These are phyloP conservation scores for Puccinia triticina DNA, from an alignment of 1,284 basidiomycete genomes.

Conservation along the genomic window DNA sequence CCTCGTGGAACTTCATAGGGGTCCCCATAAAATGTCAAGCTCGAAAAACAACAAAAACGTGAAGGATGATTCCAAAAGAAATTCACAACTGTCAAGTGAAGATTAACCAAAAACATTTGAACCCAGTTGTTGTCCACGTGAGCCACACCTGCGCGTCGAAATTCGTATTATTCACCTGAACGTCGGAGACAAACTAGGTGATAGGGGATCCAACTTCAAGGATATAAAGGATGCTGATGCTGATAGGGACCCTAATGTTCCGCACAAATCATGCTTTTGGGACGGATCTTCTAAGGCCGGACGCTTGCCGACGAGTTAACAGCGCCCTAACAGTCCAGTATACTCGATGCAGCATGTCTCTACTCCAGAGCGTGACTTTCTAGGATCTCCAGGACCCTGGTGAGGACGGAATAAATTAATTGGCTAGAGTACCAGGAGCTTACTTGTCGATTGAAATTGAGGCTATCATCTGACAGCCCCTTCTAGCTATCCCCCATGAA, in stretches of 20 bases:
- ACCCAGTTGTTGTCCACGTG: not conserved
- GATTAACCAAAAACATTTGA: too few species aligned
- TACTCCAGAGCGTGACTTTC: not conserved
- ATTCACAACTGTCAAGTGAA: too few species aligned
- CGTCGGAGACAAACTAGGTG: too few species aligned
- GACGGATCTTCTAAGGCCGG: not conserved
- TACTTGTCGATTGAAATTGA: not conserved
- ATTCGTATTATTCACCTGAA: not conserved
- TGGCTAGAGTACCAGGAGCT: too few species aligned
- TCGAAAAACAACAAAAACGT: too few species aligned
- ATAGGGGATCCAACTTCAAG: too few species aligned
- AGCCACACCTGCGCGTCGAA: not conserved
- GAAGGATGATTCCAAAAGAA: too few species aligned
- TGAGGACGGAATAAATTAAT: not conserved
- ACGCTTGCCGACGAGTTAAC: not conserved
- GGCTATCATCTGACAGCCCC: not conserved
- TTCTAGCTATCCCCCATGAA: not conserved
- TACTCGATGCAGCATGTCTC: not conserved
- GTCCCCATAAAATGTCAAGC: too few species aligned
- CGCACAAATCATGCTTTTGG: slow-evolving; percentile 6
- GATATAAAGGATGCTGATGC: too few species aligned
- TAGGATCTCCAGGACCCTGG: not conserved
- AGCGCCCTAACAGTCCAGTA: not conserved
- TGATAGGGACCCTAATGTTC: not conserved
- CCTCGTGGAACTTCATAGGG: too few species aligned